phyloP scores from a whole-genome alignment of 1,139 yeast species.

The Arxiozyma slooffiae region DNA sequence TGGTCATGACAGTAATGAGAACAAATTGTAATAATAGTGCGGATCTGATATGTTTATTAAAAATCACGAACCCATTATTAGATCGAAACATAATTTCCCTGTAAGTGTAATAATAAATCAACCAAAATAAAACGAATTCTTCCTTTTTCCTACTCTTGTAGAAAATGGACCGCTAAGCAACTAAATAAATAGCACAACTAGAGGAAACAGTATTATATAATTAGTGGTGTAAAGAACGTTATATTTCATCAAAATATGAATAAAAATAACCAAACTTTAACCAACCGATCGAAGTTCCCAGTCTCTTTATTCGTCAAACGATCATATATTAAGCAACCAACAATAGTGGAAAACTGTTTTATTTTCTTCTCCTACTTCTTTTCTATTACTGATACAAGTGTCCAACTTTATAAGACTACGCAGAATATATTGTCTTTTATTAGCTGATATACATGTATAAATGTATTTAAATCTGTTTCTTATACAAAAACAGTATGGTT shows the following conservation, averaged over 20 bases:
- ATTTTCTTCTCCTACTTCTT: background rate
- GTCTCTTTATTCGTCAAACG: background rate
- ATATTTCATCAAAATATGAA: background rate
- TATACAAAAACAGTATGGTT: too few species aligned
- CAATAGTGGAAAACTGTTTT: background rate
- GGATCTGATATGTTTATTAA: background rate
- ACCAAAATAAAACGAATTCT: too few species aligned
- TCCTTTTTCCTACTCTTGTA: background rate
- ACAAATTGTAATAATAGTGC: background rate
- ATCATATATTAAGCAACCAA: background rate
- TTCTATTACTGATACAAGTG: background rate
- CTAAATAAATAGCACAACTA: background rate
- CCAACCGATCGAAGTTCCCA: background rate
- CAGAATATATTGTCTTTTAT: too few species aligned
- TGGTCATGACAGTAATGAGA: constrained; percentile 1
- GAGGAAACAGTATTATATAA: background rate
- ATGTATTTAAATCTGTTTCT: too few species aligned
- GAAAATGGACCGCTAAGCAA: background rate
- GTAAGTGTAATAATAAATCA: too few species aligned
- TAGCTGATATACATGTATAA: too few species aligned
- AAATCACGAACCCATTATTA: background rate
- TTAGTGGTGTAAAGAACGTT: background rate
- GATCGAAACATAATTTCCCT: background rate
- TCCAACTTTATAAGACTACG: too few species aligned
- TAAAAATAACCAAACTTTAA: background rate